Conservation (phyloP, 345 rosid genomes). For the Excoecaria agallocha region DNA sequence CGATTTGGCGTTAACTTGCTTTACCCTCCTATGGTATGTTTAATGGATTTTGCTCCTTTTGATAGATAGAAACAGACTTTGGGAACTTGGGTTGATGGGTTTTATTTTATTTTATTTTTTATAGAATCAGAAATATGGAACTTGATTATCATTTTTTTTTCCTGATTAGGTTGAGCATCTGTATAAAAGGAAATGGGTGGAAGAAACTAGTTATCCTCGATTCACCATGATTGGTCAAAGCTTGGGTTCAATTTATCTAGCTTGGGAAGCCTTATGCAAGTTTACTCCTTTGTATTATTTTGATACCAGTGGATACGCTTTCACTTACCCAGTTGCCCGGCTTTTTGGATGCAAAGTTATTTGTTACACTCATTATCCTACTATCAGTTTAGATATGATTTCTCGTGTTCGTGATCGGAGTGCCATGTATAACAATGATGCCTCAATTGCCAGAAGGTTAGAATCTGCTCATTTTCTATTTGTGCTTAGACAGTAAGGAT, state of each 20-base stretch:
- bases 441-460: constrained; percentile 72
- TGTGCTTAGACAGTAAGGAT: background rate
- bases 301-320: constrained; percentile 93
- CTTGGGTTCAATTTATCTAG: constrained; percentile 78
- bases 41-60: background rate
- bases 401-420: constrained; percentile 70
- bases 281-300: constrained; percentile 65
- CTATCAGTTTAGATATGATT: constrained; percentile 87
- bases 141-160: background rate
- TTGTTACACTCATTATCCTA: constrained; percentile 94
- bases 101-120: background rate
- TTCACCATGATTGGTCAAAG: constrained; percentile 98
- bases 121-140: too few relatives aligned
- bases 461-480: constrained; percentile 3
- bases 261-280: constrained; percentile 87
- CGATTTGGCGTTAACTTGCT: constrained; percentile 78
- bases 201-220: constrained; percentile 74
- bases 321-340: constrained; percentile 85
- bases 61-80: background rate
- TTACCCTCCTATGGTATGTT: constrained; percentile 59
- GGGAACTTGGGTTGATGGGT: background rate
- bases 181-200: constrained; percentile 72
- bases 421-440: constrained; percentile 79
- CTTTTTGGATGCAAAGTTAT: constrained; percentile 93
- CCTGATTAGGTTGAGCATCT: constrained; percentile 67